Base-by-base conservation (phyloP, 2,329 filamentous ascomycete genomes). In the Ceratocystiopsis brevicomis region DNA sequence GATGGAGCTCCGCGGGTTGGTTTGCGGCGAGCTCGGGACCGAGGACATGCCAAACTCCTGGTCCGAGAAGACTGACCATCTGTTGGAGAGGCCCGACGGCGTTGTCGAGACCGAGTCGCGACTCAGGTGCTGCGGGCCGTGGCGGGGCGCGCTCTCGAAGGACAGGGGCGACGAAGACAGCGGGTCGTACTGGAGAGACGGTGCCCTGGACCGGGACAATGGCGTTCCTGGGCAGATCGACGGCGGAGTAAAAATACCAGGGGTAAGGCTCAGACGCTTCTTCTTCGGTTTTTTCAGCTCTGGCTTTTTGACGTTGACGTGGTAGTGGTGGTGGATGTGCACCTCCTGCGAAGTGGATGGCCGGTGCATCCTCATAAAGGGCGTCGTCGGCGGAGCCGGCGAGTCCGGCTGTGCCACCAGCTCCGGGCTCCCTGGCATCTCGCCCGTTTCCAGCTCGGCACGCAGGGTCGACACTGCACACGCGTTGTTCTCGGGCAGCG, bases 301-400 rank as follows among this genome's bases (percentile, higher is more conserved):
- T 17, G 70, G 65, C 56, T 76, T 78, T 43, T 69, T 62, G 1
- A 76, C 64, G 12, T 78, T 72, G 17, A 33, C 30, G 37, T 9
- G n/a, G 40, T 95, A 86, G 55, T 94, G 94, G 56, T 96, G 88
- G 53, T 96, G 87, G 39, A 96, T 82, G 53, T 95, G 88, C 14
- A 95, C 64, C 53, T 90, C 83, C 53, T 83, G 80, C 0, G 80
- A 78, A 3, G 71, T 50, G 16, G 59, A 61, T 32, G 62, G 45
- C 10, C 39, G 32, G 21, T 50, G 51, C 39, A 47, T 40, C 25
- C 10, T 6, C 25, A 30, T 30, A 9, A 30, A 30, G 10, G 25
- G 25, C 10, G 25, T 30, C 6, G 25, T 30, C 25, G 25, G 25
- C 25, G 10, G 25, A 30, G 25, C 25, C 25, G 25, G 45, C 3